These are phyloP conservation scores for Cryphonectria japonica DNA, from an alignment of 2,329 filamentous ascomycete genomes.

Conservation along the genomic window DNA sequence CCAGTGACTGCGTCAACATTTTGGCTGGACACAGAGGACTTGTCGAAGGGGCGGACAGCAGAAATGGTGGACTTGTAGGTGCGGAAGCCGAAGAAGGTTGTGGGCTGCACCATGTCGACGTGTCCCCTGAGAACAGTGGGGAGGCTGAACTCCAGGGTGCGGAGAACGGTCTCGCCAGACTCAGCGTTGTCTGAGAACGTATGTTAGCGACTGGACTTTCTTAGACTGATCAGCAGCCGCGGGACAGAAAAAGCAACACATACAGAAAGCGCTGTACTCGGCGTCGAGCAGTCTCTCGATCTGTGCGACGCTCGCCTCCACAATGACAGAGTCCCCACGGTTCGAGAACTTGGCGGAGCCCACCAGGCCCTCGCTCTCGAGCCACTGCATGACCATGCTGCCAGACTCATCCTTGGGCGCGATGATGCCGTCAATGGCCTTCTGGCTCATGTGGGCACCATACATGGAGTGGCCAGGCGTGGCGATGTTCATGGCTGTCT, in stretches of 20 bases:
- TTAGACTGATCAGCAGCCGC: constrained; percentile 30
- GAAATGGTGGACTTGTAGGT: constrained; percentile 23
- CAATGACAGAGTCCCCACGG: constrained; percentile 46
- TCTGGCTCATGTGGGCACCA: constrained; percentile 33
- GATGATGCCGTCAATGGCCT: constrained; percentile 33
- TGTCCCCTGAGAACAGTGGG: constrained; percentile 22
- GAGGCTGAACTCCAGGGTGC: constrained; percentile 27
- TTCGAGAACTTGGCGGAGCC: constrained; percentile 36
- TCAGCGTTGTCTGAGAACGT: constrained; percentile 30
- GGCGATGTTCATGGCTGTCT: constrained; percentile 30
- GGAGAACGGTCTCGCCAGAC: constrained; percentile 26
- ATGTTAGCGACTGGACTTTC: constrained; percentile 29
- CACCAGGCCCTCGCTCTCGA: constrained; percentile 31
- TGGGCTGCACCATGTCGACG: constrained; percentile 28
- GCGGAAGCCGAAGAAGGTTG: constrained; percentile 29
- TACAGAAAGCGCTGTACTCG: constrained; percentile 36
- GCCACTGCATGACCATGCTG: constrained; percentile 33
- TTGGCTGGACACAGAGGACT: background rate
- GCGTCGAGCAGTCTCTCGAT: constrained; percentile 45
- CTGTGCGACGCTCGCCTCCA: constrained; percentile 39
- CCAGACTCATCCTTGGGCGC: constrained; percentile 31
- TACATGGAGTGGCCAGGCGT: constrained; percentile 33
- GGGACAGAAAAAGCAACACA: constrained; percentile 40
- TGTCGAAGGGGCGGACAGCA: constrained; percentile 13
- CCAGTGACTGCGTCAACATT: constrained; percentile 27